These are phyloP conservation scores for Lodderomyces parapsilosis DNA, from an alignment of 1,139 yeast genomes.

Conservation along the genomic window DNA sequence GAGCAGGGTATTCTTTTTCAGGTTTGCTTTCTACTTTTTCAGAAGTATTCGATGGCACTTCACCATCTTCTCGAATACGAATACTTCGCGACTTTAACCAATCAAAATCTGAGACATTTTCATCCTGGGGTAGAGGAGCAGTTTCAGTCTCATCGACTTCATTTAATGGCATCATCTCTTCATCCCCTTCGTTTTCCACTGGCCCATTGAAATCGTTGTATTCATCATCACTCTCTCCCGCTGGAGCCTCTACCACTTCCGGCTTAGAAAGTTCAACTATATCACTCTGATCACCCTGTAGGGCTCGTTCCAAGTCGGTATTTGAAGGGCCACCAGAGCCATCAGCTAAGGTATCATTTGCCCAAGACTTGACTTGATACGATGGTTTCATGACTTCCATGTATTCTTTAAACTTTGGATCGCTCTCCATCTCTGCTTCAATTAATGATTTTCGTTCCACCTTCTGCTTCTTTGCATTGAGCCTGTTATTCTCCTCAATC, in stretches of 20 bases:
- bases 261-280: slow-evolving; percentile 6
- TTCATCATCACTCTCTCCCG: slow-evolving; percentile 64
- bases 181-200: slow-evolving; percentile 19
- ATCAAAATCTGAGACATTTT: slow-evolving; percentile 72
- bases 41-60: slow-evolving; percentile 17
- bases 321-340: slow-evolving; percentile 52
- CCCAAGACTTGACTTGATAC: slow-evolving; percentile 65
- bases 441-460: slow-evolving; percentile 29
- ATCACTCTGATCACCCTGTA: slow-evolving; percentile 22
- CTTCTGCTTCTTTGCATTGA: slow-evolving; percentile 21
- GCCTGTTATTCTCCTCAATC: slow-evolving; percentile 42
- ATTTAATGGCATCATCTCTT: slow-evolving; percentile 19
- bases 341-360: slow-evolving; percentile 64
- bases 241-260: slow-evolving; percentile 33
- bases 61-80: slow-evolving; percentile 61
- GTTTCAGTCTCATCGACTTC: slow-evolving; percentile 16
- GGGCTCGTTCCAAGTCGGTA: slow-evolving; percentile 40
- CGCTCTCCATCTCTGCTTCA: slow-evolving; percentile 58
- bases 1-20: not conserved
- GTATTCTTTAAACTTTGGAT: slow-evolving; percentile 75
- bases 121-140: slow-evolving; percentile 41
- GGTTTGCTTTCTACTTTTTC: slow-evolving; percentile 12
- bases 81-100: slow-evolving; percentile 82
- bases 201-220: slow-evolving; percentile 53
- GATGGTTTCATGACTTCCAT: slow-evolving; percentile 82